Percentiles rank a stretch among this genome's conserved stretches.
Conservation (phyloP, 2,329 filamentous ascomycete species). For the Penicillium sp. region DNA sequence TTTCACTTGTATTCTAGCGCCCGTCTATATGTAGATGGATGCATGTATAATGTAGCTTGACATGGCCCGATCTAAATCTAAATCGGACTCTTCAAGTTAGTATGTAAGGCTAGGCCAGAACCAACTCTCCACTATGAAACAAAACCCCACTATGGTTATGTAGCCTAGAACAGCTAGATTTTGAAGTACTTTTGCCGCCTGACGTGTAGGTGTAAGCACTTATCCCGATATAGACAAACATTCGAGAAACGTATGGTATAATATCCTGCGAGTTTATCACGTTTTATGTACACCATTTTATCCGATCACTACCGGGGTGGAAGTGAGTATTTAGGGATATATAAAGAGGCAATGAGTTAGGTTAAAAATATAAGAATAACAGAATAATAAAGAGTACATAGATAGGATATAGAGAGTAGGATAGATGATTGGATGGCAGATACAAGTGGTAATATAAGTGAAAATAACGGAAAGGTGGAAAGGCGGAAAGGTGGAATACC, state of each 20-base stretch:
- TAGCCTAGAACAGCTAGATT: background rate
- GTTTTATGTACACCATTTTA: constrained; percentile 4
- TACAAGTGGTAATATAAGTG: too few species aligned
- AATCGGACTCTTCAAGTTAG: background rate
- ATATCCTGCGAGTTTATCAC: constrained; percentile 4
- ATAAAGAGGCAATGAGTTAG: background rate
- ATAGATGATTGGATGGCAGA: too few species aligned
- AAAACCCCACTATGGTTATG: background rate
- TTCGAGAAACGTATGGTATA: background rate
- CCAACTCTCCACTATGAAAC: background rate
- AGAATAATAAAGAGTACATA: background rate
- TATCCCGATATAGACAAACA: constrained; percentile 1
- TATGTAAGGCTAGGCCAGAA: background rate
- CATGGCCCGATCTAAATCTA: background rate
- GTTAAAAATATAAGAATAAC: background rate
- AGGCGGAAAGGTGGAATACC: background rate
- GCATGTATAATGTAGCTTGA: background rate
- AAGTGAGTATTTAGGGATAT: background rate
- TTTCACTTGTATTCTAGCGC: background rate
- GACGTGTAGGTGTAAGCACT: constrained; percentile 12
- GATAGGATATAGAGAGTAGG: too few species aligned
- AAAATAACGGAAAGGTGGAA: too few species aligned
- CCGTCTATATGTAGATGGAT: background rate
- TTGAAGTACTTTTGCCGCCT: constrained; percentile 5
- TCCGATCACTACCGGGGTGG: background rate